Evolutionary conservation across 495 filamentous ascomycete genomes (phyloP).

Genomic region (Darksidea phi): DNA sequence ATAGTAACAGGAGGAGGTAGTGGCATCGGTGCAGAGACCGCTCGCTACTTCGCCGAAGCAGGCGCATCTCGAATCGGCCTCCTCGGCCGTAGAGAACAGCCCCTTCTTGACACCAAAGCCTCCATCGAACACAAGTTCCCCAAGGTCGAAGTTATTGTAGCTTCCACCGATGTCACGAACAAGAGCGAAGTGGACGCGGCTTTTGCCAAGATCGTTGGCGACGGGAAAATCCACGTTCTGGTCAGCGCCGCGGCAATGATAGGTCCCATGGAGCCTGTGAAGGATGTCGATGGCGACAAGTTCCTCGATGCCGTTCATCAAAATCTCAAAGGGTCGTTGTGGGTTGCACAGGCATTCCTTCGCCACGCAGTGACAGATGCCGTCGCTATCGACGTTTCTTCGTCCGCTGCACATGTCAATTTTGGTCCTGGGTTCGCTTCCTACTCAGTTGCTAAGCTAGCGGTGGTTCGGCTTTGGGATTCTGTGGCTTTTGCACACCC

Average conservation of each 20-base stretch:
- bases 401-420: constrained; percentile 45
- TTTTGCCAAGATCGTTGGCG: constrained; percentile 42
- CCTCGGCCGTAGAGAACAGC: constrained; percentile 38
- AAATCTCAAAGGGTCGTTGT: constrained; percentile 46
- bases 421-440: constrained; percentile 37
- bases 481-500: constrained; percentile 42
- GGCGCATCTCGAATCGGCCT: constrained; percentile 29
- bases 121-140: constrained; percentile 36
- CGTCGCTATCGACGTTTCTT: constrained; percentile 44
- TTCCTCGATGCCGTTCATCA: constrained; percentile 42
- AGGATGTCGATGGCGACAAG: constrained; percentile 35
- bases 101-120: constrained; percentile 40
- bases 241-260: constrained; percentile 28
- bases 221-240: constrained; percentile 35
- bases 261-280: constrained; percentile 37
- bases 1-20: constrained; percentile 26
- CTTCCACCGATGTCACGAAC: constrained; percentile 47
- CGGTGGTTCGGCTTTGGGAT: constrained; percentile 47
- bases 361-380: constrained; percentile 42
- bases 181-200: constrained; percentile 45
- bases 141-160: constrained; percentile 36
- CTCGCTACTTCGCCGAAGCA: constrained; percentile 26
- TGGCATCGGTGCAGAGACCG: constrained; percentile 28
- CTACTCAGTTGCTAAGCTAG: constrained; percentile 49
- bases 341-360: constrained; percentile 48